phyloP scores from a whole-genome alignment of 805 yeast genomes.

The Isabelozyma rhagii region DNA sequence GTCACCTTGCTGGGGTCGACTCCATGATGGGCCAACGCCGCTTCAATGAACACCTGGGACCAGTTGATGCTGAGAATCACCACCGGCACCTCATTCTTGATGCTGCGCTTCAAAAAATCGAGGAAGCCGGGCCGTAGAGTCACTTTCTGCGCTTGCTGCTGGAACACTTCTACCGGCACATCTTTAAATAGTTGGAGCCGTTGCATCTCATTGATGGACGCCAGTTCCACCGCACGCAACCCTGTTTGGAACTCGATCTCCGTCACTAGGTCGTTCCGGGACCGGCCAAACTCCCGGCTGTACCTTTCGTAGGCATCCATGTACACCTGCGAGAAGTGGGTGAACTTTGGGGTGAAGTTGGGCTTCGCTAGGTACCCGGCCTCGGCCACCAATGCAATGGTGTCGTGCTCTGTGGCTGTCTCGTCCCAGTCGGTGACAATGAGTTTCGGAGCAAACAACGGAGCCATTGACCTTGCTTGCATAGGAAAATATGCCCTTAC shows the following conservation, averaged over 20 bases:
- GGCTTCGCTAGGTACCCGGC: conserved; percentile 42
- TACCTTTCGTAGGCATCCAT: conserved; percentile 31
- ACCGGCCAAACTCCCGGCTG: conserved; percentile 19
- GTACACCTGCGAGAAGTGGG: conserved; percentile 44
- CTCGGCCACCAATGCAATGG: conserved; percentile 49
- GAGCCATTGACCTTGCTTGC: background rate
- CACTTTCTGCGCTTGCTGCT: conserved; percentile 32
- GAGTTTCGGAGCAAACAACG: conserved; percentile 1
- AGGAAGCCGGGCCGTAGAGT: conserved; percentile 38
- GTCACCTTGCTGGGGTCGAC: conserved; percentile 14
- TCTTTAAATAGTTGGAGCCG: conserved; percentile 39
- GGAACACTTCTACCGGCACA: conserved; percentile 27
- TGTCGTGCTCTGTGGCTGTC: conserved; percentile 55
- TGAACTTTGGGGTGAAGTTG: conserved; percentile 35
- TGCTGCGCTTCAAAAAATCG: conserved; percentile 24
- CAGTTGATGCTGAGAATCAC: conserved; percentile 59
- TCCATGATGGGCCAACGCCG: conserved; percentile 20
- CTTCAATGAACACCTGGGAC: conserved; percentile 49
- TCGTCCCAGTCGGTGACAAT: conserved; percentile 66
- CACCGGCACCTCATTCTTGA: conserved; percentile 26
- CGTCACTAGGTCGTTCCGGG: conserved; percentile 27
- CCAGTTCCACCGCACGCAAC: conserved; percentile 42
- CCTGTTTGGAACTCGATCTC: conserved; percentile 48
- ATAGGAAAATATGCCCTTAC: too few relatives aligned
- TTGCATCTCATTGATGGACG: conserved; percentile 45